Evolutionary conservation across 2,329 filamentous ascomycete genomes (phyloP), one percentile per base, ranked within the genome.

Genomic region (Trichoderma sp.): DNA sequence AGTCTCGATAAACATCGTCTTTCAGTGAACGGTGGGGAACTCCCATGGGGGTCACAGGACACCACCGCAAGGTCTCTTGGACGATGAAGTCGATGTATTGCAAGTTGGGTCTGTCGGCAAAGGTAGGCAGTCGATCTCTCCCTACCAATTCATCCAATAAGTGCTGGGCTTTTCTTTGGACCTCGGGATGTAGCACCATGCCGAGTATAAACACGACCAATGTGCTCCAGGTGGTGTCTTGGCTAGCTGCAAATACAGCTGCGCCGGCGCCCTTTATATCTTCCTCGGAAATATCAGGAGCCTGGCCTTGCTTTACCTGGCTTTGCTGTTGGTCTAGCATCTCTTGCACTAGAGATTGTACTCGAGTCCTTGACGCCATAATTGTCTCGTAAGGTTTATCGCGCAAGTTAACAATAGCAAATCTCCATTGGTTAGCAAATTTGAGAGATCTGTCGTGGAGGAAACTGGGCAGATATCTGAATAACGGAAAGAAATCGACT

Each of bases 1-100:
- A 84, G 37, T 82, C 86, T 22, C 84, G 78, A 72, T 88, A 89
- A 12, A 82, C 77, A 66, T 89, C 87, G 58, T 89, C 86, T 56
- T 83, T 75, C 1, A 84, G 78, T 15, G 84, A 80, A 53, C 78
- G 80, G 73, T 89, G 87, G 2, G 87, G 86, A 39, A 89, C 83
- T 3, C 82, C 84, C 2, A 85, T 73, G 1, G 83, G 82, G 13
- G 79, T 80, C 4, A 84, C 74, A 5, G 83, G 83, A 32, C 75
- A 76, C 78, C 79, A 83, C 25, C 83, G 78, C 42, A 79, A 75
- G 9, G 79, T 79, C 69, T 86, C 84, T 63, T 84, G 77, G 10
- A 86, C 73, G n/a, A 85, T 75, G 53, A 76, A 75, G 61, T 83
- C 78, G 32, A 86, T 74, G 66, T 83, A 84, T 4, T 71, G 75